phyloP scores from a whole-genome alignment of 306 rosid genomes.

The Aeschynomene evenia region DNA sequence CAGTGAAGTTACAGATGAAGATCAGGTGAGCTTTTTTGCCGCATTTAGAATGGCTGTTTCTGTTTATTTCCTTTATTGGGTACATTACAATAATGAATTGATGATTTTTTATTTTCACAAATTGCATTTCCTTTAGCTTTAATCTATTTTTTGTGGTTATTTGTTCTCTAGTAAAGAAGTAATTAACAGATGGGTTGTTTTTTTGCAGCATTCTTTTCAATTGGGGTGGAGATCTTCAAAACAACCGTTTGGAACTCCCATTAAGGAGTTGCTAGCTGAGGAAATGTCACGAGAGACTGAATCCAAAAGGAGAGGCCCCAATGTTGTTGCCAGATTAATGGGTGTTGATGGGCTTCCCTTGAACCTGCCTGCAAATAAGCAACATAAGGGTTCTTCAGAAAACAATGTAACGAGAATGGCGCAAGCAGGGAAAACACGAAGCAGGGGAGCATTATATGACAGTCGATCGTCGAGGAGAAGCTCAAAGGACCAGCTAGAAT shows the following conservation, averaged over 20 bases:
- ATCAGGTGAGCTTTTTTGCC: constrained; percentile 47
- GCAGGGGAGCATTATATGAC: constrained; percentile 35
- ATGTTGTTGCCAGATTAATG: constrained; percentile 91
- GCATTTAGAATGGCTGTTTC: not conserved
- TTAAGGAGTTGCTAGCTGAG: constrained; percentile 69
- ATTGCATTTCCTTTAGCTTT: not conserved
- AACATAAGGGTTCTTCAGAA: constrained; percentile 43
- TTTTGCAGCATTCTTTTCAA: constrained; percentile 59
- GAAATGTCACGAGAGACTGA: constrained; percentile 69
- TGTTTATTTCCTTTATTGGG: not conserved
- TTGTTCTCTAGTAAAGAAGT: not conserved
- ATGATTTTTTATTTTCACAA: not conserved
- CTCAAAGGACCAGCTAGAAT: constrained; percentile 70
- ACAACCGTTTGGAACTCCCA: constrained; percentile 59
- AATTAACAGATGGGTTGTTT: constrained; percentile 14
- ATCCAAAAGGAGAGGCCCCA: constrained; percentile 63
- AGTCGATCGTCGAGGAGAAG: constrained; percentile 52
- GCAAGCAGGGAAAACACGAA: constrained; percentile 46
- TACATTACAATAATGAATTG: too few relatives aligned
- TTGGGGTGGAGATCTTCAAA: constrained; percentile 61
- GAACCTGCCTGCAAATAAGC: constrained; percentile 57
- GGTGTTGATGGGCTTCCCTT: constrained; percentile 89
- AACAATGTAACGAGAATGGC: constrained; percentile 24
- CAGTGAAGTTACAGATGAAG: constrained; percentile 40
- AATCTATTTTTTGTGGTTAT: not conserved